These are phyloP conservation scores for Saitozyma sp. DNA, from an alignment of 768 basidiomycete species.

Conservation along the genomic window DNA sequence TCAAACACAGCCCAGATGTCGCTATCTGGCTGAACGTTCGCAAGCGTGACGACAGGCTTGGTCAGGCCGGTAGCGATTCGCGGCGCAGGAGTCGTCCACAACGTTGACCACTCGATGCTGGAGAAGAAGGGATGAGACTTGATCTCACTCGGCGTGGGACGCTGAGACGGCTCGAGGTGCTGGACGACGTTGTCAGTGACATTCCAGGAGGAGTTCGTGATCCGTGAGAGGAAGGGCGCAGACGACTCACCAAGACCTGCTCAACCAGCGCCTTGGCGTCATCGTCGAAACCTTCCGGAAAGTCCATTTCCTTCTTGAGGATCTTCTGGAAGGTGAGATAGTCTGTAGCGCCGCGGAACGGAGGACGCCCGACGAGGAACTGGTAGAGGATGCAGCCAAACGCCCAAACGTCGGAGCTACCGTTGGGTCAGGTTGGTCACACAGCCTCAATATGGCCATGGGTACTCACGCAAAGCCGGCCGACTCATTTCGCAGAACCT, in stretches of 20 bases:
- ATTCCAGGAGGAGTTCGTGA: too few species aligned
- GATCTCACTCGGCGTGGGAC: conserved; percentile 40
- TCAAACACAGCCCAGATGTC: conserved; percentile 49
- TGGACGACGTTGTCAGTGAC: conserved; percentile 4
- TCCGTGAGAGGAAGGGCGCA: neutral
- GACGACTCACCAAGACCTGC: conserved; percentile 66
- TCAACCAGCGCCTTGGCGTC: conserved; percentile 78
- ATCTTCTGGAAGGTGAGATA: conserved; percentile 96
- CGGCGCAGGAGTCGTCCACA: conserved; percentile 46
- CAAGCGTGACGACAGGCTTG: conserved; percentile 25
- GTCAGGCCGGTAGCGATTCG: conserved; percentile 39
- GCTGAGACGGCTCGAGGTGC: conserved; percentile 46
- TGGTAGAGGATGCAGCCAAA: conserved; percentile 92
- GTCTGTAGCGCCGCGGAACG: conserved; percentile 83
- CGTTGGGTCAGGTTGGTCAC: neutral
- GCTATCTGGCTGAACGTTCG: conserved; percentile 17
- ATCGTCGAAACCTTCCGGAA: conserved; percentile 80
- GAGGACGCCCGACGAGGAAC: conserved; percentile 85
- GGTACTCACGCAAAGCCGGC: conserved; percentile 69
- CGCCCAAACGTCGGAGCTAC: conserved; percentile 91
- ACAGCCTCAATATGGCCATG: neutral
- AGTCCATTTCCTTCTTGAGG: conserved; percentile 78
- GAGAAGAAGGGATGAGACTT: conserved; percentile 49
- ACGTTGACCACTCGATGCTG: conserved; percentile 30
- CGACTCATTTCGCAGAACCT: conserved; percentile 69